A percentile compares a stretch with the other conserved stretches of the same genome.
Evolutionary conservation across 805 yeast species (phyloP).

Genomic region (Blastobotrys attinorum): DNA sequence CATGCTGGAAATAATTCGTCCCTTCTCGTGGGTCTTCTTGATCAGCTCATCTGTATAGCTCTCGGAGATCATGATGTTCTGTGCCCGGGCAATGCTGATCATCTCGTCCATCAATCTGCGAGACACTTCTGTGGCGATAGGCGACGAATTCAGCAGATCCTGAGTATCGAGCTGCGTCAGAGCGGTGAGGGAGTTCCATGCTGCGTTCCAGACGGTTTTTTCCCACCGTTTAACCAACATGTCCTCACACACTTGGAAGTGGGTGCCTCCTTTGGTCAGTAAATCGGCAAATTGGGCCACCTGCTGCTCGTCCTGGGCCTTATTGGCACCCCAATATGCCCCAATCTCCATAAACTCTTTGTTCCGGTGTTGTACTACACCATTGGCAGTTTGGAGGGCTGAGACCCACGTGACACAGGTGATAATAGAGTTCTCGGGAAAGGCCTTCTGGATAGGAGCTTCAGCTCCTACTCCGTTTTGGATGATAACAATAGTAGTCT

Average conservation of each 20-base stretch:
- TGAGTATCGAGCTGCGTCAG: constrained; percentile 14
- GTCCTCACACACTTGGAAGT: constrained; percentile 9
- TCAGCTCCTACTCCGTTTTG: constrained; percentile 15
- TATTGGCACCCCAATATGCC: background rate
- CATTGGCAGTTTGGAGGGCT: constrained; percentile 10
- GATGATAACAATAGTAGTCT: constrained; percentile 12
- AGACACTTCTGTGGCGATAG: constrained; percentile 10
- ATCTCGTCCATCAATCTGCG: constrained; percentile 53
- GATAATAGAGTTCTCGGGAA: constrained; percentile 11
- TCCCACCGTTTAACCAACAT: constrained; percentile 17
- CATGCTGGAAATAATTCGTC: constrained; percentile 52
- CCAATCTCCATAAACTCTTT: constrained; percentile 43
- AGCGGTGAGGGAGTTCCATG: constrained; percentile 19
- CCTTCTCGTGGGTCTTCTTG: constrained; percentile 5
- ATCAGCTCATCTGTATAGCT: constrained; percentile 12
- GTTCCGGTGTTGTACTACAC: constrained; percentile 34
- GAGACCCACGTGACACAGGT: constrained; percentile 16
- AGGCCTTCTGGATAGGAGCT: constrained; percentile 6
- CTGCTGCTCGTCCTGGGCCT: background rate
- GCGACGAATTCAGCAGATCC: constrained; percentile 10
- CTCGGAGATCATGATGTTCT: constrained; percentile 34
- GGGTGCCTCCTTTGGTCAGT: constrained; percentile 10
- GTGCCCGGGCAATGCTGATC: constrained; percentile 56
- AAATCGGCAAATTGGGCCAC: constrained; percentile 34
- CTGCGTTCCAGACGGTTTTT: constrained; percentile 19